Base-by-base conservation (phyloP, 768 basidiomycete species). In the Psilocybe cubensis region DNA sequence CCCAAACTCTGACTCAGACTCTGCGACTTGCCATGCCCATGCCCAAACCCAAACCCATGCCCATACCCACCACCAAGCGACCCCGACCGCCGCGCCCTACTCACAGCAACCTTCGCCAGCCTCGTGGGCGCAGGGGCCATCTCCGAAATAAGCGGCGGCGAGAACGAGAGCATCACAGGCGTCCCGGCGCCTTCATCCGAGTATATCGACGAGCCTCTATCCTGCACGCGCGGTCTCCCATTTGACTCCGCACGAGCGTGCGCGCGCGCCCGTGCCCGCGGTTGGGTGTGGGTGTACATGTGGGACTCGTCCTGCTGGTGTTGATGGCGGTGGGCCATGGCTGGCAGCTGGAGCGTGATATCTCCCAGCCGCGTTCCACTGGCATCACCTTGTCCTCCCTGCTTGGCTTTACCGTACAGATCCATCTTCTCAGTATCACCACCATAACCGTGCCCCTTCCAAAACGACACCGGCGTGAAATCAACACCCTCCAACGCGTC, bases 391-490 rank as follows among this genome's bases (percentile, higher is more conserved):
- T n/a, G n/a, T n/a, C n/a, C n/a, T 50, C 17, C 23, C n/a, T 21
- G 49, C 23, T 11, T 44, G 28, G 49, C 27, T 28, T 40, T 35
- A 33, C 43, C 47, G 17, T 54, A 33, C 29, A 58, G 57, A 20
- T 56, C 23, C 14, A 46, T 21, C 47, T 65, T 66, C 33, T 70
- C 67, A 21, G 63, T 59, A 31, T 60, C 56, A 14, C 63, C 38
- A 35, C 63, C 38, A 33, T 61, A n/a, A n/a, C n/a, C 45, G 28
- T 53, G 28, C 1, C 69, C 54, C 67, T 73, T 47, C 20, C 73
- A 57, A 56, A 81, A 79, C 43, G 70, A 72, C 14, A 77, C 76
- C 0, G 77, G 76, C 0, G 79, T 76, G 52, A 81, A 81, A 65
- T 78, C 74, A 23, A 72, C 71, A 6, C 70, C 76, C 28, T 78